Conservation (phyloP, 768 basidiomycete species). For the Zangia roseola region DNA sequence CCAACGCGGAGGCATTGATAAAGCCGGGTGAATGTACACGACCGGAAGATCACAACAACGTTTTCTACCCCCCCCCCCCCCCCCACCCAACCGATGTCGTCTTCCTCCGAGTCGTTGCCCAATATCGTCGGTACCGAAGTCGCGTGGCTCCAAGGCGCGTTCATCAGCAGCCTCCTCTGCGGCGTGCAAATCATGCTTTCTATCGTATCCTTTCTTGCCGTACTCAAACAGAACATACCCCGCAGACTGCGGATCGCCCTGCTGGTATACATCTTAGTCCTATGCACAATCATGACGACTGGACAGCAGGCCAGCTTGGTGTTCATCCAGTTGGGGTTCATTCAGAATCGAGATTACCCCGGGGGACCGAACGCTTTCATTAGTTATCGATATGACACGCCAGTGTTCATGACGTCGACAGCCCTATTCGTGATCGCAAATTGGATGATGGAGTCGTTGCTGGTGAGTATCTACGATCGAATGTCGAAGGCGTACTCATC, state of each 20-base stretch:
- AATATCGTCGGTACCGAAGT: constrained; percentile 7
- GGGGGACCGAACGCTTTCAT: constrained; percentile 16
- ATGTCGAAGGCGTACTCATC: background rate
- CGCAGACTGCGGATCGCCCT: constrained; percentile 12
- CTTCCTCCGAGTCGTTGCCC: background rate
- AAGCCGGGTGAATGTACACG: background rate
- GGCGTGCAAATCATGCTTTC: constrained; percentile 21
- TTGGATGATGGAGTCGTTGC: constrained; percentile 22
- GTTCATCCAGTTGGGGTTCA: constrained; percentile 19
- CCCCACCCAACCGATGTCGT: constrained; percentile 4
- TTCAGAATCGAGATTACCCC: constrained; percentile 6
- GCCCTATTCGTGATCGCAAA: constrained; percentile 15
- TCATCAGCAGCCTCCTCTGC: constrained; percentile 19
- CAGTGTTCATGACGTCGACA: constrained; percentile 5
- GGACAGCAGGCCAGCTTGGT: constrained; percentile 11
- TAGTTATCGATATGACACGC: background rate
- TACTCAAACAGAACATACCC: constrained; percentile 12
- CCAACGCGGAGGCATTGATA: constrained; percentile 8
- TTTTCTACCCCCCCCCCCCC: background rate
- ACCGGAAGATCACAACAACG: background rate
- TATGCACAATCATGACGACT: constrained; percentile 16
- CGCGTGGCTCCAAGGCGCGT: constrained; percentile 23
- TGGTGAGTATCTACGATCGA: constrained; percentile 13
- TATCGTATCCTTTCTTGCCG: constrained; percentile 15
- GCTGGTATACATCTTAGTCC: constrained; percentile 12